Evolutionary conservation across 2,329 filamentous ascomycete genomes (phyloP).

Genomic region (Myotisia sp.): DNA sequence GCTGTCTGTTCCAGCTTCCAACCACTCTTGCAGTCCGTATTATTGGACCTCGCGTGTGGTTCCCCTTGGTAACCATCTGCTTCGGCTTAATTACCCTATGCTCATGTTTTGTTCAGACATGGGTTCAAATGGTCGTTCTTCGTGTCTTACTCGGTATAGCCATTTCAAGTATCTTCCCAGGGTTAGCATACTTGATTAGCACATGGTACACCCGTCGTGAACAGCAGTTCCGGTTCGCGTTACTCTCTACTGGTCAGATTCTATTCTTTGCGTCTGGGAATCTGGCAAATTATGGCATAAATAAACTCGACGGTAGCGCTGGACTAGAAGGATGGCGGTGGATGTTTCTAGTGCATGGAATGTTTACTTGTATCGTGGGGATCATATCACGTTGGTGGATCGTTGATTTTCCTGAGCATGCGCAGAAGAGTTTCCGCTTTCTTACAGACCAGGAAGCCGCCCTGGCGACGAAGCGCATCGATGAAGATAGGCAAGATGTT

Average conservation of each 20-base stretch:
- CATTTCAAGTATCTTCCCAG: slow-evolving; percentile 38
- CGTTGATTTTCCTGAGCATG: slow-evolving; percentile 52
- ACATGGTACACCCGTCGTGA: slow-evolving; percentile 51
- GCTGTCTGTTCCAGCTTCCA: slow-evolving; percentile 54
- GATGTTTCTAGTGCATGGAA: slow-evolving; percentile 55
- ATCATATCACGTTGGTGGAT: slow-evolving; percentile 55
- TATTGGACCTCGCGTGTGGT: slow-evolving; percentile 50
- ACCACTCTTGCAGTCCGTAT: slow-evolving; percentile 52
- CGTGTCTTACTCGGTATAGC: slow-evolving; percentile 51
- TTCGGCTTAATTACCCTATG: slow-evolving; percentile 54
- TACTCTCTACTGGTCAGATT: slow-evolving; percentile 51
- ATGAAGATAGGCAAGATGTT: slow-evolving; percentile 48
- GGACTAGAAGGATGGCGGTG: slow-evolving; percentile 51
- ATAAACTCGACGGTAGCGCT: slow-evolving; percentile 43
- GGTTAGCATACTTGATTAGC: slow-evolving; percentile 34
- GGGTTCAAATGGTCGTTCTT: slow-evolving; percentile 55
- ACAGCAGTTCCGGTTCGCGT: slow-evolving; percentile 52
- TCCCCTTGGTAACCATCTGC: slow-evolving; percentile 43
- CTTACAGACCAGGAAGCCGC: slow-evolving; percentile 41
- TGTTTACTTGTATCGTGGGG: slow-evolving; percentile 46
- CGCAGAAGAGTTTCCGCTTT: slow-evolving; percentile 44
- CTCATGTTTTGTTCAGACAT: slow-evolving; percentile 53
- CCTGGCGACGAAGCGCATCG: slow-evolving; percentile 44
- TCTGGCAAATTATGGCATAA: slow-evolving; percentile 56
- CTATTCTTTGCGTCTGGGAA: slow-evolving; percentile 50